A percentile compares a stretch with the other conserved stretches of the same genome.
Evolutionary conservation across 2,329 filamentous ascomycete genomes (phyloP).

Genomic region (Calonectria pseudoreteaudii): DNA sequence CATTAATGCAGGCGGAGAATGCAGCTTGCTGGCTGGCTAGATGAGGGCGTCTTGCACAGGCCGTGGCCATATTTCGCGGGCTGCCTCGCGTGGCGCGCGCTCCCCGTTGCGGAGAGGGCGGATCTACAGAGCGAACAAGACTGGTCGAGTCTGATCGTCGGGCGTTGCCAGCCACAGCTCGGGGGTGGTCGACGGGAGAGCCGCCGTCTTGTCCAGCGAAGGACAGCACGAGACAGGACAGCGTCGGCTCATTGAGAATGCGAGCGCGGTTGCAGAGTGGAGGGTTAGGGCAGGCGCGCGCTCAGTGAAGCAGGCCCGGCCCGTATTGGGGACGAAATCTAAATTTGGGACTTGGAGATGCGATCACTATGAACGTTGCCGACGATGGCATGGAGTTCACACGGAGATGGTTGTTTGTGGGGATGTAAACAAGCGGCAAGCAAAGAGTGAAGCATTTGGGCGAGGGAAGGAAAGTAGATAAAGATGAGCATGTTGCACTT

Average conservation of each 20-base stretch:
- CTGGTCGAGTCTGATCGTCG: constrained; percentile 25
- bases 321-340: constrained; percentile 5
- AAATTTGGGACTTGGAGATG: constrained; percentile 24
- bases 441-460: background rate
- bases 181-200: constrained; percentile 19
- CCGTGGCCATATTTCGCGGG: constrained; percentile 13
- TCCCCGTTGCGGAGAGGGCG: constrained; percentile 17
- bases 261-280: constrained; percentile 15
- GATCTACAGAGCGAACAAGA: constrained; percentile 14
- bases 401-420: background rate
- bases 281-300: constrained; percentile 28
- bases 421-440: background rate
- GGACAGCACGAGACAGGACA: constrained; percentile 21
- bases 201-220: constrained; percentile 8
- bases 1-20: constrained; percentile 10
- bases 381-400: background rate
- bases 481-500: constrained; percentile 18
- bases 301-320: constrained; percentile 25
- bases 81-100: constrained; percentile 29
- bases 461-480: constrained; percentile 21
- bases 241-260: constrained; percentile 5
- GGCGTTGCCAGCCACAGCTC: constrained; percentile 23
- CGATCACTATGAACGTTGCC: constrained; percentile 11
- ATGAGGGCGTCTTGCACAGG: background rate
- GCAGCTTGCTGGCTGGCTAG: constrained; percentile 17